Evolutionary conservation across 768 basidiomycete genomes (phyloP).

Genomic region (Lactarius deliciosus): DNA sequence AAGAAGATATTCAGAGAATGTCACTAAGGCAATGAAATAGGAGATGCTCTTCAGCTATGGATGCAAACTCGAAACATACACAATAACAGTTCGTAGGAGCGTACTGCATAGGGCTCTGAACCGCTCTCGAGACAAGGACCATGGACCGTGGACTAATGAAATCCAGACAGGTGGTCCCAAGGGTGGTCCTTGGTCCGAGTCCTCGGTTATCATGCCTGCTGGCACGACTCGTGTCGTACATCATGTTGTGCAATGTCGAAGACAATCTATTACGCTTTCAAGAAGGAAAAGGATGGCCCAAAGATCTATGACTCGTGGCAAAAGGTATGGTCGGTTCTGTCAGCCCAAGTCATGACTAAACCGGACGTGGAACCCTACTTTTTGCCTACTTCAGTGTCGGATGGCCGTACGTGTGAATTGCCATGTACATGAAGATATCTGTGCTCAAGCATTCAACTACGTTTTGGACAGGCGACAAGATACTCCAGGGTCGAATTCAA

Average conservation of each 20-base stretch:
- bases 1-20: too few relatives aligned
- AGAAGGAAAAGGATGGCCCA: constrained; percentile 55
- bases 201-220: neutral
- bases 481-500: constrained; percentile 54
- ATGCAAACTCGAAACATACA: too few relatives aligned
- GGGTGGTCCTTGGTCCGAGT: too few relatives aligned
- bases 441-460: constrained; percentile 4
- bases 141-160: too few relatives aligned
- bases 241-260: constrained; percentile 35
- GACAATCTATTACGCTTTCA: constrained; percentile 61
- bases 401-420: neutral
- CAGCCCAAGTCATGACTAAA: neutral
- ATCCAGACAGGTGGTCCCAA: too few relatives aligned
- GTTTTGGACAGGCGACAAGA: constrained; percentile 45
- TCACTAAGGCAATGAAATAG: too few relatives aligned
- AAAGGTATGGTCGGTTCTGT: constrained; percentile 43
- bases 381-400: neutral
- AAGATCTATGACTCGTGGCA: constrained; percentile 61
- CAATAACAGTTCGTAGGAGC: too few relatives aligned
- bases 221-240: too few relatives aligned
- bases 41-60: too few relatives aligned
- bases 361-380: neutral
- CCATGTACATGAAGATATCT: neutral
- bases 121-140: too few relatives aligned
- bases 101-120: too few relatives aligned